These are phyloP conservation scores for Bipolaris cookei DNA, from an alignment of 2,329 filamentous ascomycete species.

Conservation along the genomic window DNA sequence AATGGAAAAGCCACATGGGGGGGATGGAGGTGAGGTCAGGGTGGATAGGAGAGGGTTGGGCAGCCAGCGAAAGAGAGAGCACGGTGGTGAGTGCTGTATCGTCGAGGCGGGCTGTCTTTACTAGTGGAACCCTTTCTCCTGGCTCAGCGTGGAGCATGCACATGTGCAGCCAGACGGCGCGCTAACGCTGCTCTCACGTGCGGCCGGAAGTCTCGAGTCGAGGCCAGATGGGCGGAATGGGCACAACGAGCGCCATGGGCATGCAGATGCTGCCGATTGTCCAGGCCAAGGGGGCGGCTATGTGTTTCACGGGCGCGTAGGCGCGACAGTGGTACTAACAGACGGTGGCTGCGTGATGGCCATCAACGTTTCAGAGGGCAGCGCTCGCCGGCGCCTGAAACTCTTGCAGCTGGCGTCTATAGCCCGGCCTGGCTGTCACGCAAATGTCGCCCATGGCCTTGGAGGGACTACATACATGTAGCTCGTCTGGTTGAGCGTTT, in stretches of 20 bases:
- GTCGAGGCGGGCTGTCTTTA: too few species aligned
- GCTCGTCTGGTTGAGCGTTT: not conserved
- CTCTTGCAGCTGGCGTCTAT: constrained; percentile 18
- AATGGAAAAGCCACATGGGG: constrained; percentile 17
- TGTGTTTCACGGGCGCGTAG: constrained; percentile 25
- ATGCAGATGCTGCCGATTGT: not conserved
- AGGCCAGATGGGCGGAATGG: too few species aligned
- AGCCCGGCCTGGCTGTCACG: not conserved
- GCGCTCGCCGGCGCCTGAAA: constrained; percentile 1
- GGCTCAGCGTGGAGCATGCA: constrained; percentile 9
- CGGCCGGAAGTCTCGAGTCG: constrained; percentile 5
- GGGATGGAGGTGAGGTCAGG: not conserved
- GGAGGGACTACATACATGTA: too few species aligned
- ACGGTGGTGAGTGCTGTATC: constrained; percentile 22
- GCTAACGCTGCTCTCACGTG: constrained; percentile 28
- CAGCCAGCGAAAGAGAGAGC: constrained; percentile 12
- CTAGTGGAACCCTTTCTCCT: constrained; percentile 27
- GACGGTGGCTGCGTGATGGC: not conserved
- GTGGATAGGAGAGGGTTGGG: constrained; percentile 14
- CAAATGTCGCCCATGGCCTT: too few species aligned
- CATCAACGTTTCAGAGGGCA: not conserved
- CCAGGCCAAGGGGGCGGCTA: not conserved
- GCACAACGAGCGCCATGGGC: too few species aligned
- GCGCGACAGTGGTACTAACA: constrained; percentile 21
- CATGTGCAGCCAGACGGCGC: constrained; percentile 15